These are phyloP conservation scores for Citrus medica DNA, from an alignment of 345 rosid genomes.

Conservation along the genomic window DNA sequence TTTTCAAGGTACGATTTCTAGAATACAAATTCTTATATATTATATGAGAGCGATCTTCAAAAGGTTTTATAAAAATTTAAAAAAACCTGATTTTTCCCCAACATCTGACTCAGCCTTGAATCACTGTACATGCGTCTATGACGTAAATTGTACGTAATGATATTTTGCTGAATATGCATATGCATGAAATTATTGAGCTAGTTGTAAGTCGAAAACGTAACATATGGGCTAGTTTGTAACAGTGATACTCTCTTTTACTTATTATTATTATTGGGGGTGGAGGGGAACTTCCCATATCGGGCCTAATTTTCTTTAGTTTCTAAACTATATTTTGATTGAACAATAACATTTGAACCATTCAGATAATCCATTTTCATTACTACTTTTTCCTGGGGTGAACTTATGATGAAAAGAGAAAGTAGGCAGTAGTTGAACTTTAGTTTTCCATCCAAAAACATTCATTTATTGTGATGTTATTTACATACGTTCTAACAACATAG, in stretches of 20 bases:
- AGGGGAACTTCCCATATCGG: background rate
- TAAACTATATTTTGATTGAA: background rate
- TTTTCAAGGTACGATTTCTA: no score
- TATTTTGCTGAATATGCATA: background rate
- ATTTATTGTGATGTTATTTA: slow-evolving; percentile 8
- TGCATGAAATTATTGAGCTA: background rate
- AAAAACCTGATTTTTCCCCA: no score
- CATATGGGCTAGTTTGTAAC: background rate
- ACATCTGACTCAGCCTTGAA: no score
- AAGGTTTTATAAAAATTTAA: no score
- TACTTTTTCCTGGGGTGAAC: background rate
- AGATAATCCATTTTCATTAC: background rate
- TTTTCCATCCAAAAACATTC: background rate
- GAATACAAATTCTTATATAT: no score
- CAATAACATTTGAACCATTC: background rate
- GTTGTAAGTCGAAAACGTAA: background rate
- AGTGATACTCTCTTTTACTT: background rate
- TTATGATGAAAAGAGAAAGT: background rate
- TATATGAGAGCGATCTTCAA: no score
- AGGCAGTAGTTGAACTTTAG: background rate
- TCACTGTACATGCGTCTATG: no score
- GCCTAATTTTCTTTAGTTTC: background rate
- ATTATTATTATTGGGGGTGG: no score
- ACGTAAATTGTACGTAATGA: background rate
- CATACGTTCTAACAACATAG: background rate